Conservation (phyloP, 2,329 filamentous ascomycete genomes). For the Sporothrix pallida region DNA sequence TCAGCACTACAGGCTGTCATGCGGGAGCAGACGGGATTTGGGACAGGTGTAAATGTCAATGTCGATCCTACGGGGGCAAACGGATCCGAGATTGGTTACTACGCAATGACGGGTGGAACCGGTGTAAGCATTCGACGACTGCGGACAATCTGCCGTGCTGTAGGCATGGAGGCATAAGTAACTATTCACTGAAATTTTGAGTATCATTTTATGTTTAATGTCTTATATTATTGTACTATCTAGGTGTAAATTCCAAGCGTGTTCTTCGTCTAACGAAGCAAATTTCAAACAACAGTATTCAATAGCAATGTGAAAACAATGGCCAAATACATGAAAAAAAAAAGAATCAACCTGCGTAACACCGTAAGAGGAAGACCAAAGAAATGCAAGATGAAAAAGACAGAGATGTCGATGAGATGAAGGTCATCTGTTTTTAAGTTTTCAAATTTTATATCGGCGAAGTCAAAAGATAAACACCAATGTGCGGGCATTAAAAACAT, state of each 20-base stretch:
- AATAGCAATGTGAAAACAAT: no score
- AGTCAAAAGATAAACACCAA: no score
- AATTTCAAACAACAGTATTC: no score
- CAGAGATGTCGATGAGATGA: no score
- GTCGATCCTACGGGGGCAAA: neutral
- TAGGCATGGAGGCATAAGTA: neutral
- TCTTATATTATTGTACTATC: neutral
- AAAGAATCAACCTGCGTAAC: no score
- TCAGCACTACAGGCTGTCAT: slow-evolving; percentile 17
- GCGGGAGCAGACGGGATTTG: neutral
- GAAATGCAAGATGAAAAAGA: no score
- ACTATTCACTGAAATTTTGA: no score
- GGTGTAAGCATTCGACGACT: slow-evolving; percentile 17
- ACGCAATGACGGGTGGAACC: neutral
- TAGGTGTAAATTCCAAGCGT: neutral
- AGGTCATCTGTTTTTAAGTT: no score
- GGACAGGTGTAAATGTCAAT: neutral
- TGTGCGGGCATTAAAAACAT: no score
- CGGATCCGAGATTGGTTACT: neutral
- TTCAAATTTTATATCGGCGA: no score
- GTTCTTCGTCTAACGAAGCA: neutral
- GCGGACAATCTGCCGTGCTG: slow-evolving; percentile 3
- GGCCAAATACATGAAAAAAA: no score
- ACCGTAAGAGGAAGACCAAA: no score
- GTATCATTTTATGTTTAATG: neutral